Evolutionary conservation across 78 protist species (phyloP).

Genomic region (Acrasis kona): DNA sequence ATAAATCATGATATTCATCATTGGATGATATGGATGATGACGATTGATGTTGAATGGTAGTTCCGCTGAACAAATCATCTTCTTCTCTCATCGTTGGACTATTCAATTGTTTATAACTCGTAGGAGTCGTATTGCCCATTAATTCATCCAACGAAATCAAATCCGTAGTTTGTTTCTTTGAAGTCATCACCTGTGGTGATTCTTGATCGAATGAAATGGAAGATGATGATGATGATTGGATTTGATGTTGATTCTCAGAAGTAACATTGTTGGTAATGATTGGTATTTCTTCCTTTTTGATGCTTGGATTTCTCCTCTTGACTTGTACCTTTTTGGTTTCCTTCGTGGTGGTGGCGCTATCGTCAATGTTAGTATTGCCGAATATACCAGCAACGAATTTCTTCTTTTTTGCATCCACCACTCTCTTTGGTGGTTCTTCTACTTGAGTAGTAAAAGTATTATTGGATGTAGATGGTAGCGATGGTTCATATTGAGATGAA

Average conservation of each 20-base stretch:
- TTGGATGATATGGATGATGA: no score
- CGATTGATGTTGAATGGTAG: no score
- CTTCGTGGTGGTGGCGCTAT: background rate
- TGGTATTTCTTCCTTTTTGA: background rate
- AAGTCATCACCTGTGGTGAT: no score
- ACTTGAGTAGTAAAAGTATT: background rate
- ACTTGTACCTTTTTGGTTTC: background rate
- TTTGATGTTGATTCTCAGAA: background rate
- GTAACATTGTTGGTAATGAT: no score
- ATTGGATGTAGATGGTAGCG: background rate
- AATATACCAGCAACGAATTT: background rate
- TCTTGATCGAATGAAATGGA: background rate
- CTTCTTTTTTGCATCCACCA: background rate
- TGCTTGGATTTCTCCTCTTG: background rate
- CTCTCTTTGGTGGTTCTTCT: background rate
- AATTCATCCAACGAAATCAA: no score
- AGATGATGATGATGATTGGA: background rate
- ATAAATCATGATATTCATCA: no score
- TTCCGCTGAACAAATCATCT: no score
- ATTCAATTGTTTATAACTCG: no score
- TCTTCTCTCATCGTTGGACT: no score
- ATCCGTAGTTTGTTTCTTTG: no score
- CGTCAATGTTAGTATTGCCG: no score
- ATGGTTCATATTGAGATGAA: background rate
- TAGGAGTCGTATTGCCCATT: no score